Evolutionary conservation across 2,329 filamentous ascomycete genomes (phyloP).

Genomic region (Trichoderma sp.): DNA sequence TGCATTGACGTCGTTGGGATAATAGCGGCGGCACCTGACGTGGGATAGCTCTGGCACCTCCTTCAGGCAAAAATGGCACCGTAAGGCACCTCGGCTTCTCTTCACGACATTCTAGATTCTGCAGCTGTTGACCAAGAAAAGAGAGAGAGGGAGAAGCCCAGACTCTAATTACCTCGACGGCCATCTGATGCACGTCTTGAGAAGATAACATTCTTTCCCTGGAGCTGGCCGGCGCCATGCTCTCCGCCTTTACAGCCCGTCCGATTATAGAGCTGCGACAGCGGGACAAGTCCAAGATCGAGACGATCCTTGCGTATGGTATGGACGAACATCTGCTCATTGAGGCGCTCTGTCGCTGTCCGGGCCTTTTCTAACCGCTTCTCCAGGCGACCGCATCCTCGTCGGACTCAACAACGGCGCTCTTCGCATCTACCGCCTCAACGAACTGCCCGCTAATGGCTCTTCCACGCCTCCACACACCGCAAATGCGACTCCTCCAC

Average conservation of each 20-base stretch:
- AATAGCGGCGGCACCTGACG: constrained; percentile 16
- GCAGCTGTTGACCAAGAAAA: background rate
- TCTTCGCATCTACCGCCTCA: constrained; percentile 87
- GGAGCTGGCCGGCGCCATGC: constrained; percentile 63
- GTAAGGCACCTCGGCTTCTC: background rate
- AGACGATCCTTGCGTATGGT: constrained; percentile 91
- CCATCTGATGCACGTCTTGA: constrained; percentile 32
- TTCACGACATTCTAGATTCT: background rate
- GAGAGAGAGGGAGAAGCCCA: background rate
- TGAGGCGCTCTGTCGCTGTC: background rate
- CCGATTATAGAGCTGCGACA: constrained; percentile 95
- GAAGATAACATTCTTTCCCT: constrained; percentile 31
- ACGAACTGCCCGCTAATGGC: constrained; percentile 53
- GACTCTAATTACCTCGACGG: background rate
- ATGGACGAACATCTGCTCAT: constrained; percentile 26
- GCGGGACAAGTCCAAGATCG: constrained; percentile 95
- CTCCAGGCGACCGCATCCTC: constrained; percentile 76
- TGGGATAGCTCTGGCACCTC: constrained; percentile 2
- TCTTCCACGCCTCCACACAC: constrained; percentile 31
- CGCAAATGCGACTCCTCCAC: constrained; percentile 30
- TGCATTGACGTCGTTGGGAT: constrained; percentile 31
- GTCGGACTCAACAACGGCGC: constrained; percentile 88
- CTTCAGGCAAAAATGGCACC: constrained; percentile 10
- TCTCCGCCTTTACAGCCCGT: constrained; percentile 94
- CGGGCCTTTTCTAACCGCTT: background rate